phyloP scores from a whole-genome alignment of 257 asterid genomes.

The Rauvolfia tetraphylla region DNA sequence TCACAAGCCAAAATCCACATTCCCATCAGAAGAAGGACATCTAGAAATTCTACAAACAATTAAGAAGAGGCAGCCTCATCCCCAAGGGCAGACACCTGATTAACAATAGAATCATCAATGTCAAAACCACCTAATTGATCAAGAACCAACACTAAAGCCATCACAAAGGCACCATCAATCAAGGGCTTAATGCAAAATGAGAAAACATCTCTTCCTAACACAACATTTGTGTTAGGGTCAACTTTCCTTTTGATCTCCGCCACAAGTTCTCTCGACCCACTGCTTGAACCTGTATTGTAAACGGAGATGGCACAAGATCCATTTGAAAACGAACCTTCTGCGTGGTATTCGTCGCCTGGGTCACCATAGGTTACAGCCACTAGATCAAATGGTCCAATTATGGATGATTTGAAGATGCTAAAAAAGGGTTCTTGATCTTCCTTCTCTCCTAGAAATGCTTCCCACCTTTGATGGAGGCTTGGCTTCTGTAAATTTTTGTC shows the following conservation, averaged over 20 bases:
- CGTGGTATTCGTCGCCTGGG: conserved; percentile 17
- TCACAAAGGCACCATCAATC: conserved; percentile 28
- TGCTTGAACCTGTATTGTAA: neutral
- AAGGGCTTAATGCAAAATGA: conserved; percentile 21
- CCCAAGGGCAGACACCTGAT: neutral
- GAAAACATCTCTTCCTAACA: conserved; percentile 30
- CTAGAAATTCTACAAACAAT: neutral
- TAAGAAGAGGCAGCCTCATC: neutral
- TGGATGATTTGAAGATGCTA: conserved; percentile 25
- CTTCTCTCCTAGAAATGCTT: conserved; percentile 28
- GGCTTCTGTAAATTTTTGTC: conserved; percentile 15
- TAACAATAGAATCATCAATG: neutral
- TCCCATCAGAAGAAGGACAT: neutral
- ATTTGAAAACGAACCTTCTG: conserved; percentile 19
- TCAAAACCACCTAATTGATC: conserved; percentile 17
- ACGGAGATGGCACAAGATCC: conserved; percentile 20
- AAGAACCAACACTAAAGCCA: conserved; percentile 30
- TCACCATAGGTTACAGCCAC: conserved; percentile 18
- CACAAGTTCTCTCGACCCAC: conserved; percentile 9
- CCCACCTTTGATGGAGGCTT: conserved; percentile 33
- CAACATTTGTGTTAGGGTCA: conserved; percentile 24
- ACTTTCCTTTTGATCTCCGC: conserved; percentile 26
- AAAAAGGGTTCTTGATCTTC: conserved; percentile 17
- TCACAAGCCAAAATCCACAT: neutral
- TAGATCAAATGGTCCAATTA: conserved; percentile 17